Evolutionary conservation across 2,329 filamentous ascomycete genomes (phyloP), one percentile per base, ranked within the genome.

Genomic region (Magnaporthales sp.): DNA sequence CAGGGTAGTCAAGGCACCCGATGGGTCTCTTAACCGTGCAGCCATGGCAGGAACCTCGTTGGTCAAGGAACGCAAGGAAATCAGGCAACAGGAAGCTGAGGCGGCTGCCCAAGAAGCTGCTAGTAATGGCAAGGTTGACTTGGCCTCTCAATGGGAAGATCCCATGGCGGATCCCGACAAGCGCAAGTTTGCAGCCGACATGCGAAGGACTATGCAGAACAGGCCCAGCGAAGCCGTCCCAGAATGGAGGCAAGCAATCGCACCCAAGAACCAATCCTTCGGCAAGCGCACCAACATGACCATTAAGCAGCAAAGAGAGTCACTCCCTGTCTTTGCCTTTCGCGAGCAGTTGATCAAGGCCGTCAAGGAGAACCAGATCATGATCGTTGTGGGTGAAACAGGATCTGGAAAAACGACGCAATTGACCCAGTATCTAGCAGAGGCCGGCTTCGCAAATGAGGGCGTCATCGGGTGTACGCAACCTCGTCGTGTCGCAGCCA

Each of bases 371-470:
- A 95, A 99, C 74, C 94, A 98, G 74, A 85, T 99, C 62, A 77
- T 99, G 69, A 96, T 99, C 74, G 94, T 99, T 0, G 94, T 99
- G 65, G 95, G 95, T 72, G 95, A 99, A 76, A 99, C 95, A 65
- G 95, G 95, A 15, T 97, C 93, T 0, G 95, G 95, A 71, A 99
- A 99, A 78, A 99, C 95, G 0, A 99, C 95, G 0, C 95, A 99
- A 75, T 77, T 99, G 67, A 97, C 95, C 0, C 95, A 99, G 71
- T 99, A 96, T 72, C 84, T 99, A 22, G 94, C 93, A 0, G 95
- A 99, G 77, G 93, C 87, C 63, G 95, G 95, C 0, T 97, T 96
- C 73, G 90, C 89, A 1, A 91, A 96, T 70, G 81, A 90, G 67
- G 92, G 93, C 32, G 90, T 97, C 68, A 95, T 99, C 62, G 95